phyloP scores from a whole-genome alignment of 2,329 filamentous ascomycete genomes.

The Pestalotiopsis sp. region DNA sequence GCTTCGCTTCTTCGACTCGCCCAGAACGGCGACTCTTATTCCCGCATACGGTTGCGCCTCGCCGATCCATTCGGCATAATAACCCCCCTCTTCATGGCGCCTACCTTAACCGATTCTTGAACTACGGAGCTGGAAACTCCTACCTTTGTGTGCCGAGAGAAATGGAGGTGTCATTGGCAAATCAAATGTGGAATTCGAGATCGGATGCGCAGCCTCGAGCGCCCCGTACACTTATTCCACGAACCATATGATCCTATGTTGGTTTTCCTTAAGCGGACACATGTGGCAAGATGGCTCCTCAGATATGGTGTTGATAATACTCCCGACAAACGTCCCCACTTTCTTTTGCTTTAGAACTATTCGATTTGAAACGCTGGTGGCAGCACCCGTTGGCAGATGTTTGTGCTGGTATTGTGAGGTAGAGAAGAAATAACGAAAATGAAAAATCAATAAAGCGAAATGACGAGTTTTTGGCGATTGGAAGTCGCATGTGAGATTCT shows the following conservation, averaged over 20 bases:
- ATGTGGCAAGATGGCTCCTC: neutral
- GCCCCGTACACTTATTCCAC: neutral
- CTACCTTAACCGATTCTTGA: neutral
- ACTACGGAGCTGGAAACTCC: conserved; percentile 3
- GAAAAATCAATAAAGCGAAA: neutral
- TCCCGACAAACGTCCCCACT: neutral
- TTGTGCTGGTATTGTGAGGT: neutral
- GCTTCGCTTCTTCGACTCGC: conserved; percentile 1
- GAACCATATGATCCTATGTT: neutral
- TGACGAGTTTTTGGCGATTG: neutral
- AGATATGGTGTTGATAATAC: neutral
- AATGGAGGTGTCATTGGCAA: neutral
- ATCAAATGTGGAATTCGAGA: neutral
- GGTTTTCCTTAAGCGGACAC: neutral
- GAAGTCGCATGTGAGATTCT: neutral
- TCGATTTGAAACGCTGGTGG: neutral
- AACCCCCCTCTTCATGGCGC: neutral
- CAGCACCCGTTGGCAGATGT: neutral
- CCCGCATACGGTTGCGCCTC: neutral
- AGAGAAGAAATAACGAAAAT: neutral
- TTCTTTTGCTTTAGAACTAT: conserved; percentile 8
- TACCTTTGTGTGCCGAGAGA: neutral
- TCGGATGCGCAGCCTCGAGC: neutral
- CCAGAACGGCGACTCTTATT: conserved; percentile 1
- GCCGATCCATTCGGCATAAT: conserved; percentile 9